Evolutionary conservation across 805 yeast genomes (phyloP).

Genomic region (Wickerhamiella kurtzmanii): DNA sequence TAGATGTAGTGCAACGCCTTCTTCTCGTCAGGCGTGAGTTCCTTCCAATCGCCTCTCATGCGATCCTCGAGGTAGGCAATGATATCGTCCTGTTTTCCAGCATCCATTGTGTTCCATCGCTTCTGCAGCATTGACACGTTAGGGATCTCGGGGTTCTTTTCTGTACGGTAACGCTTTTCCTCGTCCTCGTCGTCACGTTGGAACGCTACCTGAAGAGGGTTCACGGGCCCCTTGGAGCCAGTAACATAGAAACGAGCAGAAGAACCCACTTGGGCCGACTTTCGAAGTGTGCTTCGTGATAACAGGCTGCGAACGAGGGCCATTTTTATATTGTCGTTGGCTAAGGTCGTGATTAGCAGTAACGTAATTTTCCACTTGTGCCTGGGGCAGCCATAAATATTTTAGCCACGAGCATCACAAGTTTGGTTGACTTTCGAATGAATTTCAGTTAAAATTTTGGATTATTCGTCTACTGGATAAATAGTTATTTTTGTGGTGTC

Average conservation of each 20-base stretch:
- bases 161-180: conserved; percentile 17
- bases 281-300: no score
- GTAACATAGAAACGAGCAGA: not conserved
- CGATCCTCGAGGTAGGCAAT: conserved; percentile 25
- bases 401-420: no score
- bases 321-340: not conserved
- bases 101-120: conserved; percentile 26
- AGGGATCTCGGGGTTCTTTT: conserved; percentile 25
- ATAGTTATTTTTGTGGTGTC: no score
- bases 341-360: no score
- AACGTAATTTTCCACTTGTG: not conserved
- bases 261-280: not conserved
- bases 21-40: conserved; percentile 22
- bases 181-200: conserved; percentile 20
- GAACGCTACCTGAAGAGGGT: conserved; percentile 20
- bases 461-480: no score
- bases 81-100: conserved; percentile 28
- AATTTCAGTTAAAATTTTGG: no score
- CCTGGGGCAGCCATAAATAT: no score
- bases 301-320: no score
- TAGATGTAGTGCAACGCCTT: conserved; percentile 24
- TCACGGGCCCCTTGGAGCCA: not conserved
- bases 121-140: conserved; percentile 19
- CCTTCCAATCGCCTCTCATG: conserved; percentile 26
- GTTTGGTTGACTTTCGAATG: no score